Evolutionary conservation across 2,329 filamentous ascomycete species (phyloP).

Genomic region (Phialophora macrospora): DNA sequence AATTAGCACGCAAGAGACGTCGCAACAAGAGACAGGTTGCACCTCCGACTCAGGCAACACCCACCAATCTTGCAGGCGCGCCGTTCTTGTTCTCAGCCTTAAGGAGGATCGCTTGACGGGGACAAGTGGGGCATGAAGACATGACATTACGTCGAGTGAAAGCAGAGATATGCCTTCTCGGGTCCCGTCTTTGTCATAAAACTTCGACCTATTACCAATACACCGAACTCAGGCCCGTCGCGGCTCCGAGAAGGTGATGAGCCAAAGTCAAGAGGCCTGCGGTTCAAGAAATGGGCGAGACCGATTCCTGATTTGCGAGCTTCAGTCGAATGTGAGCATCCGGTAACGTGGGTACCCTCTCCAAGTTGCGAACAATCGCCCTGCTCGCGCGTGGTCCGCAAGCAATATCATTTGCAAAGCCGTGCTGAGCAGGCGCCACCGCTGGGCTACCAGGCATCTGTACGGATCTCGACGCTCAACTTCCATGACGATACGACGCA

Average conservation of each 20-base stretch:
- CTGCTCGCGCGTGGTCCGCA: not conserved
- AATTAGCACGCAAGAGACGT: constrained; percentile 41
- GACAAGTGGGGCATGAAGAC: not conserved
- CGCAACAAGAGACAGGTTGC: not conserved
- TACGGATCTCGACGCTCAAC: not conserved
- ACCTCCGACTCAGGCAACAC: not conserved
- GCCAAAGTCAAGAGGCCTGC: not conserved
- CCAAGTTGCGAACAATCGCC: not conserved
- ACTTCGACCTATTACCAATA: not conserved
- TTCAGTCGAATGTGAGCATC: not conserved
- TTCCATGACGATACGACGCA: not conserved
- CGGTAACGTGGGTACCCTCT: too few relatives aligned
- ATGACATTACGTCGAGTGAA: not conserved
- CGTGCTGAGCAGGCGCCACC: not conserved
- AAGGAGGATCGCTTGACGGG: not conserved
- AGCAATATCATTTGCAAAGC: not conserved
- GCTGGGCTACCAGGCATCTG: not conserved
- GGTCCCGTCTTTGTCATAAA: not conserved
- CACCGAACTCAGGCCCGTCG: not conserved
- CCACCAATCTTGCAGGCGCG: not conserved
- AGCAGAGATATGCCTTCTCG: not conserved
- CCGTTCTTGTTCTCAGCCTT: not conserved
- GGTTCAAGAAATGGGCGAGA: not conserved
- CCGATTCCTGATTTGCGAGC: not conserved
- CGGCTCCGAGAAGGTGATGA: not conserved